Percentiles rank a stretch among this genome's conserved stretches.
phyloP scores from a whole-genome alignment of 257 asterid genomes.

The Phtheirospermum japonicum region DNA sequence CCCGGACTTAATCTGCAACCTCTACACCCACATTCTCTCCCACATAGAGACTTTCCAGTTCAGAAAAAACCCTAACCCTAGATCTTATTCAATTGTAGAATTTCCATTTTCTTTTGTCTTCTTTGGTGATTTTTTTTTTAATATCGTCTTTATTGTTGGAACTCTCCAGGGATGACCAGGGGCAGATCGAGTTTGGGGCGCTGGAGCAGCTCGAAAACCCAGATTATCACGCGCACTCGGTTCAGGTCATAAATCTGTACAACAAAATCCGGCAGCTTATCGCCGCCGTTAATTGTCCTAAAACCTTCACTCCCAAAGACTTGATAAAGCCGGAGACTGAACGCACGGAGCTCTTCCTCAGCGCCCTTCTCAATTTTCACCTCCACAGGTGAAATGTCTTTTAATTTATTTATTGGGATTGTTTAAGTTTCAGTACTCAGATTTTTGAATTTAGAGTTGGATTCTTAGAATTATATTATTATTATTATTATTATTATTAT shows the following conservation, averaged over 20 bases:
- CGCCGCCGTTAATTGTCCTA: conserved; percentile 55
- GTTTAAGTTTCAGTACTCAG: neutral
- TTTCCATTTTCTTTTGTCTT: neutral
- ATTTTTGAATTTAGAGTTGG: too few species aligned
- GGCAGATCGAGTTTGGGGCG: conserved; percentile 75
- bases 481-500: too few species aligned
- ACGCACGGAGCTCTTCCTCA: conserved; percentile 64
- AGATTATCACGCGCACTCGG: conserved; percentile 62
- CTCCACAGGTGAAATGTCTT: conserved; percentile 53
- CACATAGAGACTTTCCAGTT: conserved; percentile 52
- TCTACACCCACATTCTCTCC: conserved; percentile 57
- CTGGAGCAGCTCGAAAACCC: conserved; percentile 78
- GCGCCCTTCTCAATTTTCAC: conserved; percentile 76
- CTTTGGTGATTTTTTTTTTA: too few species aligned
- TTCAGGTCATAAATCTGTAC: conserved; percentile 51
- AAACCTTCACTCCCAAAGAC: conserved; percentile 56
- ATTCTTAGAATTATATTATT: too few species aligned
- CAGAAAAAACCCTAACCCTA: conserved; percentile 23
- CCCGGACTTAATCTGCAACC: conserved; percentile 55
- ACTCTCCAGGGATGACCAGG: conserved; percentile 62
- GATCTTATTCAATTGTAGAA: neutral
- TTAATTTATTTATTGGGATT: neutral
- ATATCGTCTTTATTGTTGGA: neutral
- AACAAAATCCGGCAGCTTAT: conserved; percentile 45
- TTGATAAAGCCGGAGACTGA: conserved; percentile 75